Evolutionary conservation across 352 stramenopile genomes (phyloP), one percentile per base, ranked within the genome.

Genomic region (Globisporangium apiculatum): DNA sequence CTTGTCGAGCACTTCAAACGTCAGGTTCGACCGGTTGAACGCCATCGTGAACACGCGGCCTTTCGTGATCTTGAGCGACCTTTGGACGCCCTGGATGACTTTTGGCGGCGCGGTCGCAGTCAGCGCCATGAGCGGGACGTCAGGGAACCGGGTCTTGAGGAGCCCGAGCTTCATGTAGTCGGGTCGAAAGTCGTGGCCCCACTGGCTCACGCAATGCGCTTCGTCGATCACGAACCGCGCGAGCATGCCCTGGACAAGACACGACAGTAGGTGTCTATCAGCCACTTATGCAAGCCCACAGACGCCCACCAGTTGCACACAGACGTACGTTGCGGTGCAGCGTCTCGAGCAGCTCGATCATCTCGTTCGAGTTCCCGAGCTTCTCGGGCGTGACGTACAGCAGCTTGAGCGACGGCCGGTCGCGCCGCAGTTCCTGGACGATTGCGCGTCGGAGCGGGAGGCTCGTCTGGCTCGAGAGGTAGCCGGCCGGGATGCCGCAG

Each of bases 361-460:
- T 89, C 57, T 91, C 77, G 5, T 53, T 59, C 15, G 77, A 89
- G 61, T 86, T 89, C 47, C 70, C 67, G 31, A 98, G 80, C 73
- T 97, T 97, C 71, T 99, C 96, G 0, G 96, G 94, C n/a, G 96
- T 98, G 8, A 98, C 81, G 67, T 98, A 97, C 17, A 98, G 78
- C 62, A 98, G 69, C 47, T 91, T 92, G 35, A 98, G 52, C 46
- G 73, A 86, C 15, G 79, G 75, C 15, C 58, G 50, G 6, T 64
- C 57, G 58, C 96, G 86, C 53, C 82, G 83, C 55, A 98, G 84
- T 55, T 98, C 88, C 31, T 86, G 66, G 5, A 65, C 75, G 54
- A 95, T 91, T 3, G 73, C 73, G 7, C 76, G 75, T 18, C 84
- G 83, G 15, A 88, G 61, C 5, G 71, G 86, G 40, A 88, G 62